These are phyloP conservation scores for Talinum fruticosum DNA, from an alignment of 148 eudicot species.

Conservation along the genomic window DNA sequence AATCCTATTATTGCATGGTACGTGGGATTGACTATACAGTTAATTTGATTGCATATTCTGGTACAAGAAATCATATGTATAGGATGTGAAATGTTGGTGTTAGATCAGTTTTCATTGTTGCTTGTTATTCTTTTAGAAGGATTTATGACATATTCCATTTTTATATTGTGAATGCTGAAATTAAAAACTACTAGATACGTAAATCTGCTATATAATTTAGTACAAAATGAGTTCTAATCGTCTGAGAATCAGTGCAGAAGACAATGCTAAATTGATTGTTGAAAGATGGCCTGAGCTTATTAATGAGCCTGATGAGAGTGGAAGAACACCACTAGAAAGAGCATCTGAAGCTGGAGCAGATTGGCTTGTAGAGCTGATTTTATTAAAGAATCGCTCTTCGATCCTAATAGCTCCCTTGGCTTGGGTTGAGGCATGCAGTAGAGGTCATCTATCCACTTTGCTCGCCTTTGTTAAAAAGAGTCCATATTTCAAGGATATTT, in stretches of 20 bases:
- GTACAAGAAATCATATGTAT: too few relatives aligned
- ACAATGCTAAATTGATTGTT: not conserved
- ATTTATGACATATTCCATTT: too few relatives aligned
- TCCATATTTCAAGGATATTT: not conserved
- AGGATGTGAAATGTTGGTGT: too few relatives aligned
- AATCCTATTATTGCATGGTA: too few relatives aligned
- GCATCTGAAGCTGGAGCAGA: not conserved
- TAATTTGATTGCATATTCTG: too few relatives aligned
- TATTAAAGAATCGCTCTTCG: slow-evolving; percentile 4
- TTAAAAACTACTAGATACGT: too few relatives aligned
- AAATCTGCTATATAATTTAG: too few relatives aligned
- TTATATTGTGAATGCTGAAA: too few relatives aligned
- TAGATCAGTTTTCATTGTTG: too few relatives aligned
- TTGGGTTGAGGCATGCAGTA: slow-evolving; percentile 16
- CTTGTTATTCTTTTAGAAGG: too few relatives aligned
- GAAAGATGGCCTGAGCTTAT: not conserved
- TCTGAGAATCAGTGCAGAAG: not conserved
- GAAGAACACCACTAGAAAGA: not conserved
- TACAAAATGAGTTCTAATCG: not conserved
- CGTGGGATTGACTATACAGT: too few relatives aligned
- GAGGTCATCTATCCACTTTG: slow-evolving; percentile 7
- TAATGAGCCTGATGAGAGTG: not conserved
- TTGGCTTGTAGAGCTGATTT: slow-evolving; percentile 14
- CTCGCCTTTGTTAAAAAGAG: slow-evolving; percentile 5
- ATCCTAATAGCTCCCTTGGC: not conserved